Evolutionary conservation across 768 basidiomycete species (phyloP).

Genomic region (Infundibulicybe gibba): DNA sequence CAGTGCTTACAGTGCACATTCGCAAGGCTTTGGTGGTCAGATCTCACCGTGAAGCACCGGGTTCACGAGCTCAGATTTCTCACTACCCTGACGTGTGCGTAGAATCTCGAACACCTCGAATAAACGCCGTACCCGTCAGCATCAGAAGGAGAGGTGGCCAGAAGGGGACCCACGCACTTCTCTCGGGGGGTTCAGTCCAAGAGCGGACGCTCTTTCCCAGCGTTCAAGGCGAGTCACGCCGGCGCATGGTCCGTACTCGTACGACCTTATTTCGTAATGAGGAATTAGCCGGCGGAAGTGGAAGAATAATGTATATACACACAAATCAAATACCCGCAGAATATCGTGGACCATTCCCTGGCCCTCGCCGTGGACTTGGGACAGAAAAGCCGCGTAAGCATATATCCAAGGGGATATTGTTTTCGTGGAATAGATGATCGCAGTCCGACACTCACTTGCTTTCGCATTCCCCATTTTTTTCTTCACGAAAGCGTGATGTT

Average conservation of each 20-base stretch:
- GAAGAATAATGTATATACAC: constrained; percentile 16
- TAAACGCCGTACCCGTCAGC: not conserved
- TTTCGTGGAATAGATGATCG: not conserved
- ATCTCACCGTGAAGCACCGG: constrained; percentile 56
- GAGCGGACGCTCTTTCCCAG: constrained; percentile 78
- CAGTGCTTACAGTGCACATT: too few species aligned
- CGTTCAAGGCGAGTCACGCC: constrained; percentile 80
- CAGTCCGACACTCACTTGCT: constrained; percentile 53
- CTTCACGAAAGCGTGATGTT: constrained; percentile 42
- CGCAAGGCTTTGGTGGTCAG: constrained; percentile 9
- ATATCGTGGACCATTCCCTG: constrained; percentile 68
- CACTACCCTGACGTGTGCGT: constrained; percentile 58
- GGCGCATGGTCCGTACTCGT: constrained; percentile 78
- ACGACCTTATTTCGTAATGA: constrained; percentile 42
- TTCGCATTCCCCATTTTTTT: constrained; percentile 50
- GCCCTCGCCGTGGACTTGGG: constrained; percentile 59
- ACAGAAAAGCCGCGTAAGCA: constrained; percentile 5
- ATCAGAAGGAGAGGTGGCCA: not conserved
- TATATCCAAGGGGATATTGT: not conserved
- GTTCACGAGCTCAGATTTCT: constrained; percentile 50
- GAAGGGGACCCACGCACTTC: constrained; percentile 49
- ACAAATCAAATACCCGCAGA: constrained; percentile 79
- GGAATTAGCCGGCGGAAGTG: constrained; percentile 4
- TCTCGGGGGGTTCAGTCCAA: constrained; percentile 76
- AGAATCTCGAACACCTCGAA: constrained; percentile 76